Evolutionary conservation across 495 filamentous ascomycete species (phyloP), one percentile per base, ranked within the genome.

Genomic region (Penicillium diatomitis): DNA sequence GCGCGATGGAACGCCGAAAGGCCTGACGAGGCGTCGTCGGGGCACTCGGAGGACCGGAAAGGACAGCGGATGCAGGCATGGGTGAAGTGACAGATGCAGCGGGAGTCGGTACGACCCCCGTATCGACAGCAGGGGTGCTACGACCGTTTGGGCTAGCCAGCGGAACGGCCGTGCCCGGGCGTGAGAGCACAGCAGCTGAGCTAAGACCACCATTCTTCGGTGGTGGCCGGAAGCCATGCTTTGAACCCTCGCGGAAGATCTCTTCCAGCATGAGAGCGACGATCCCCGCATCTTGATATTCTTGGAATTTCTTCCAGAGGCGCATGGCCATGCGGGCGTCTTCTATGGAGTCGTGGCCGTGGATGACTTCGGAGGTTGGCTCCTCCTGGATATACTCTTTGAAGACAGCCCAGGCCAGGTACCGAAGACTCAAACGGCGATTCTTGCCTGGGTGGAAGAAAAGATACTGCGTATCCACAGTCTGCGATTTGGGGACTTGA

Each of bases 341-440:
- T 62, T 96, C 92, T 49, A 96, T 90, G 0, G 81, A 87, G 63
- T 99, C 94, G 61, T 99, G 92, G 7, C 72, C 72, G 28, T 74
- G 62, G 32, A 62, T 58, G 8, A 65, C 62, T 29, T 73, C 70
- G 0, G 61, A 44, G n/a, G 49, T 55, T 7, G 81, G 88, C 46
- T 84, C 83, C 49, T 83, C 77, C 68, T 99, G 92, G 51, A 99
- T 96, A 51, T 87, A 83, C 62, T 96, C 88, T 54, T 87, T 86
- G 29, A 99, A 81, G 6, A 99, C 72, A 27, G 80, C 79, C 81
- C 87, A 90, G 4, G 91, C 88, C 7, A 99, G 72, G 62, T 96
- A 95, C 30, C 88, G 82, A 5, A 98, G 77, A 39, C 82, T 87
- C 1, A 99, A 78, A 58, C 88, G 88, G 20, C 92, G 85, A 49